These are phyloP conservation scores for Penicillium sp. DNA, from an alignment of 2,329 filamentous ascomycete genomes.

Conservation along the genomic window DNA sequence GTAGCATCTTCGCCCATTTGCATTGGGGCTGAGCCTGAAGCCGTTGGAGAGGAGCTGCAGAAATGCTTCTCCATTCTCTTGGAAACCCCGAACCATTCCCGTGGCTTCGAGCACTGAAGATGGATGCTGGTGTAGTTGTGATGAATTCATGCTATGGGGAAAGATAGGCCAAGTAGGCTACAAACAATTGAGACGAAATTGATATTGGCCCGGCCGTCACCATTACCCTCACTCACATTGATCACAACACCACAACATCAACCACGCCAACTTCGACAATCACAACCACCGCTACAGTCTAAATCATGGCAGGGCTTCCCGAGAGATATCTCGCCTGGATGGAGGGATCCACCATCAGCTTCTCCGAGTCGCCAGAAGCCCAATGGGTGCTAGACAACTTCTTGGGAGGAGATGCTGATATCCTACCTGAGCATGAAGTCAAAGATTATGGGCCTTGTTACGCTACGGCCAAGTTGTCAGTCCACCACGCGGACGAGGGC, in stretches of 20 bases:
- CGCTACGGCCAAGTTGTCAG: background rate
- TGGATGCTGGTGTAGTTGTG: too few species aligned
- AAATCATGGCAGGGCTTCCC: background rate
- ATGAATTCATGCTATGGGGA: too few species aligned
- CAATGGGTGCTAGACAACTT: background rate
- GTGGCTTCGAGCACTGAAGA: too few species aligned
- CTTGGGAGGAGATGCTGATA: background rate
- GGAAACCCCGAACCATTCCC: too few species aligned
- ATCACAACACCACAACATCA: background rate
- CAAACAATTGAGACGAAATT: too few species aligned
- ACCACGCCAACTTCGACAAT: background rate
- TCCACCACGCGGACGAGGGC: background rate
- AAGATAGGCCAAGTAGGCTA: too few species aligned
- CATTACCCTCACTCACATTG: too few species aligned
- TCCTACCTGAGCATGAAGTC: background rate
- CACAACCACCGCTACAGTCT: background rate
- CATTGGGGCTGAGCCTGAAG: too few species aligned
- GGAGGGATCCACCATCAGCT: background rate
- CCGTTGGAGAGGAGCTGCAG: too few species aligned
- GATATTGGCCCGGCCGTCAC: too few species aligned
- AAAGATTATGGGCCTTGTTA: background rate
- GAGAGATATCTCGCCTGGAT: background rate
- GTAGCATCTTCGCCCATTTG: too few species aligned
- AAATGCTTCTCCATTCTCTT: too few species aligned
- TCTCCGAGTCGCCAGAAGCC: background rate